Conservation (phyloP, 2,329 filamentous ascomycete species). For the Monosporascus sp. region DNA sequence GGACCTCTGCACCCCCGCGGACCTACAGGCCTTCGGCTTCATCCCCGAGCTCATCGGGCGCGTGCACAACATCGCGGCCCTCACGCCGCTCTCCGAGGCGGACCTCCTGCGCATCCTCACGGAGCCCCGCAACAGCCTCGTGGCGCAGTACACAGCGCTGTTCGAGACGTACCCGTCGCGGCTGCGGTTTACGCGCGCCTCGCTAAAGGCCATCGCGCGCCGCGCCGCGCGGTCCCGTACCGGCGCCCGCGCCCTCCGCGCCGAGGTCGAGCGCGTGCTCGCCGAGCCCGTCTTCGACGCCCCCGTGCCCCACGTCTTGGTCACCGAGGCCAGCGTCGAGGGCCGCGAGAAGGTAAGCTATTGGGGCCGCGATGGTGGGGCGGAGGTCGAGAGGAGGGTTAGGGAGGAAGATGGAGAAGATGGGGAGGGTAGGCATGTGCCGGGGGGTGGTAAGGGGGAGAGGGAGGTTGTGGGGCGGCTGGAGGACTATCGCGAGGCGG, state of each 20-base stretch:
- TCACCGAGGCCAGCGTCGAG: conserved; percentile 64
- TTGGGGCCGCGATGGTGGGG: conserved; percentile 65
- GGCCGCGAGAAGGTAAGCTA: conserved; percentile 55
- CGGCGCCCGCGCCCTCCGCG: conserved; percentile 72
- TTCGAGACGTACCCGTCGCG: conserved; percentile 77
- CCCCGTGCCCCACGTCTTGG: conserved; percentile 68
- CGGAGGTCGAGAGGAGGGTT: conserved; percentile 63
- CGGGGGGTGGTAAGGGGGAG: background rate
- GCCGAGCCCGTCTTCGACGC: conserved; percentile 79
- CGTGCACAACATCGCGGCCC: conserved; percentile 81
- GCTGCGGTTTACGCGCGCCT: conserved; percentile 75
- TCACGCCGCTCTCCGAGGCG: conserved; percentile 64
- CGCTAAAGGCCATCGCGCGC: conserved; percentile 75
- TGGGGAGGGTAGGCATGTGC: conserved; percentile 5
- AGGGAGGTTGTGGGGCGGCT: conserved; percentile 17
- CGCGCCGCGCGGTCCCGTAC: conserved; percentile 58
- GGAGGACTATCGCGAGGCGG: conserved; percentile 26
- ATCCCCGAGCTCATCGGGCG: conserved; percentile 96
- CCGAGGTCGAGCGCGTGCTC: conserved; percentile 74
- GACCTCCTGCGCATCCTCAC: conserved; percentile 83
- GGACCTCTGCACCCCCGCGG: conserved; percentile 67
- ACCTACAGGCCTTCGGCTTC: conserved; percentile 81
- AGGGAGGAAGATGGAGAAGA: conserved; percentile 52
- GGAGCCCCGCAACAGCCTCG: conserved; percentile 82
- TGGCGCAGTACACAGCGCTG: conserved; percentile 83